Evolutionary conservation across 2,329 filamentous ascomycete genomes (phyloP).

Genomic region (Emmonsia crescens): DNA sequence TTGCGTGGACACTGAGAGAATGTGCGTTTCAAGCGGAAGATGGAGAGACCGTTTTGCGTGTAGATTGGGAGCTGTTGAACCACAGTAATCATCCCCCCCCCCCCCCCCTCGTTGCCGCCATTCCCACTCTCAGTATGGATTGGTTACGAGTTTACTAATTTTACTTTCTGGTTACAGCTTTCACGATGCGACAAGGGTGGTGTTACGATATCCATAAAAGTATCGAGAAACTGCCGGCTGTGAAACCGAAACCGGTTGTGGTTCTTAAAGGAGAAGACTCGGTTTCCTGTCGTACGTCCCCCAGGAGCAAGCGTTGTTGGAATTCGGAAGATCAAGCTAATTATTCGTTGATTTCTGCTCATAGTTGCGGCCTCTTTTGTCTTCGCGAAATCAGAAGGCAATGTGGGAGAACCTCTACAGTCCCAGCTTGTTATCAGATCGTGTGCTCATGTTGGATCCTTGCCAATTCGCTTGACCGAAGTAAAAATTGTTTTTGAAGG

Average conservation of each 20-base stretch:
- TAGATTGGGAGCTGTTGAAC: constrained; percentile 47
- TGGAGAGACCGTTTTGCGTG: constrained; percentile 38
- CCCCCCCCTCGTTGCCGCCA: not conserved
- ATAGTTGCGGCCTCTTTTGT: constrained; percentile 42
- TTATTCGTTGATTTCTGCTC: constrained; percentile 5
- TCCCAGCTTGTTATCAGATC: constrained; percentile 46
- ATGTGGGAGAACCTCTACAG: constrained; percentile 48
- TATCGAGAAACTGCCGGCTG: constrained; percentile 29
- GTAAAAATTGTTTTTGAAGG: constrained; percentile 45
- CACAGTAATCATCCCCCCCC: constrained; percentile 19
- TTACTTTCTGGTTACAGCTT: constrained; percentile 20
- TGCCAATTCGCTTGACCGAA: constrained; percentile 38
- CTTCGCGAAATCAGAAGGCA: constrained; percentile 44
- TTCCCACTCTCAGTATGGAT: not conserved
- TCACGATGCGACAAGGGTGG: constrained; percentile 25
- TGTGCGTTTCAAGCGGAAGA: constrained; percentile 40
- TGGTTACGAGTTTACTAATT: not conserved
- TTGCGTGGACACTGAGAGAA: constrained; percentile 44
- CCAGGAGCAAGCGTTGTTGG: not conserved
- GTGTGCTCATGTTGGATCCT: constrained; percentile 34
- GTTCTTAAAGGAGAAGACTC: constrained; percentile 39
- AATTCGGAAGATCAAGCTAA: constrained; percentile 12
- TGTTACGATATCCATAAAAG: constrained; percentile 39
- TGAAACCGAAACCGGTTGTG: constrained; percentile 35
- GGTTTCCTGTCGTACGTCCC: constrained; percentile 36